These are phyloP conservation scores for Mycena sanguinolenta DNA, from an alignment of 768 basidiomycete species.

Conservation along the genomic window DNA sequence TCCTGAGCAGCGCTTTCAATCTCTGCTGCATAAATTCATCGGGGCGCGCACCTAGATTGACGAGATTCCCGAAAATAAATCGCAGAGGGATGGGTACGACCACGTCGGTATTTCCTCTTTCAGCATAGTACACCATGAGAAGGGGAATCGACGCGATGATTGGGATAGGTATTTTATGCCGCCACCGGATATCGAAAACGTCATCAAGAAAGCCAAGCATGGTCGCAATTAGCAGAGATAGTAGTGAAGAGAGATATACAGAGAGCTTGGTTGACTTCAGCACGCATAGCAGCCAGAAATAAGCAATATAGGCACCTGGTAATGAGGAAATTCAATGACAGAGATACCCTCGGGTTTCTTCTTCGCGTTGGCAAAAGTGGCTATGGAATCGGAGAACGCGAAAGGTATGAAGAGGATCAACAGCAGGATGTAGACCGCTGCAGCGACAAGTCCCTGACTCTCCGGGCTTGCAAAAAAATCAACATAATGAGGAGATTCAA, in stretches of 20 bases:
- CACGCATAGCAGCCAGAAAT: slow-evolving; percentile 3
- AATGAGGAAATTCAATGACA: slow-evolving; percentile 80
- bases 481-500: neutral
- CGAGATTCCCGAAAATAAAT: slow-evolving; percentile 76
- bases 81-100: slow-evolving; percentile 91
- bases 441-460: slow-evolving; percentile 92
- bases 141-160: slow-evolving; percentile 96
- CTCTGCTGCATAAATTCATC: neutral
- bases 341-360: slow-evolving; percentile 72
- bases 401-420: slow-evolving; percentile 96
- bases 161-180: slow-evolving; percentile 97
- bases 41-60: slow-evolving; percentile 84
- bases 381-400: slow-evolving; percentile 84
- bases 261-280: slow-evolving; percentile 70
- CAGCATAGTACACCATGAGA: slow-evolving; percentile 96
- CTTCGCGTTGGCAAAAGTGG: slow-evolving; percentile 57
- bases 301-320: slow-evolving; percentile 69
- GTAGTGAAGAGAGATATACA: slow-evolving; percentile 91
- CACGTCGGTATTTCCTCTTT: slow-evolving; percentile 92
- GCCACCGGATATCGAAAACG: slow-evolving; percentile 98
- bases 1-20: slow-evolving; percentile 61
- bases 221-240: slow-evolving; percentile 94
- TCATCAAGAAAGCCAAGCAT: slow-evolving; percentile 97
- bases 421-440: slow-evolving; percentile 87
- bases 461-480: slow-evolving; percentile 79